Evolutionary conservation across 2,329 filamentous ascomycete species (phyloP).

Genomic region (Alternaria viburni): DNA sequence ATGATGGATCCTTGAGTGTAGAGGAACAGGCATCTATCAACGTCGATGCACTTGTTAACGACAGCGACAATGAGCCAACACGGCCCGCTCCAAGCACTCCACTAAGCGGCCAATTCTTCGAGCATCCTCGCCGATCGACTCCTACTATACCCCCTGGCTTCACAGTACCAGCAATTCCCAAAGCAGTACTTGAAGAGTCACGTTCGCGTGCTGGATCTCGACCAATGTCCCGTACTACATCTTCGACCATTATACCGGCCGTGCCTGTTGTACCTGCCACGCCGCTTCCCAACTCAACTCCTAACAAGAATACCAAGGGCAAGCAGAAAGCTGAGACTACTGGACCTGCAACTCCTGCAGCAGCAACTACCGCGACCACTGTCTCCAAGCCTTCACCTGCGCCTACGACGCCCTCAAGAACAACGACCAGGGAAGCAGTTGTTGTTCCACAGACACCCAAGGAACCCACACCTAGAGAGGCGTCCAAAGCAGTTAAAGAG

Average conservation of each 20-base stretch:
- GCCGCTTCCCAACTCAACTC: constrained; percentile 38
- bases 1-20: constrained; percentile 65
- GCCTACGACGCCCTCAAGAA: constrained; percentile 32
- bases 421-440: constrained; percentile 13
- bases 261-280: constrained; percentile 51
- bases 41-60: constrained; percentile 73
- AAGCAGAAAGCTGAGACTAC: constrained; percentile 22
- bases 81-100: constrained; percentile 35
- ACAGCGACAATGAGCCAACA: constrained; percentile 48
- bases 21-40: constrained; percentile 67
- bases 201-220: constrained; percentile 22
- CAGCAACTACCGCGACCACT: constrained; percentile 1
- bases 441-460: constrained; percentile 16
- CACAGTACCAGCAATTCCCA: constrained; percentile 37
- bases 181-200: constrained; percentile 29
- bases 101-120: constrained; percentile 32
- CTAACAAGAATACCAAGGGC: constrained; percentile 35
- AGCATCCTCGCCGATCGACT: constrained; percentile 51
- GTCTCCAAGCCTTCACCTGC: constrained; percentile 12
- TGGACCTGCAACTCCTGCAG: constrained; percentile 2
- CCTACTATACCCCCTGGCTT: constrained; percentile 56
- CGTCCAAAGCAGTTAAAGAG: constrained; percentile 19
- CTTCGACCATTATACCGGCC: constrained; percentile 41
- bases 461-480: constrained; percentile 14
- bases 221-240: constrained; percentile 40